Evolutionary conservation across 441 rosid genomes (phyloP).

Genomic region (Capsella rubella): DNA sequence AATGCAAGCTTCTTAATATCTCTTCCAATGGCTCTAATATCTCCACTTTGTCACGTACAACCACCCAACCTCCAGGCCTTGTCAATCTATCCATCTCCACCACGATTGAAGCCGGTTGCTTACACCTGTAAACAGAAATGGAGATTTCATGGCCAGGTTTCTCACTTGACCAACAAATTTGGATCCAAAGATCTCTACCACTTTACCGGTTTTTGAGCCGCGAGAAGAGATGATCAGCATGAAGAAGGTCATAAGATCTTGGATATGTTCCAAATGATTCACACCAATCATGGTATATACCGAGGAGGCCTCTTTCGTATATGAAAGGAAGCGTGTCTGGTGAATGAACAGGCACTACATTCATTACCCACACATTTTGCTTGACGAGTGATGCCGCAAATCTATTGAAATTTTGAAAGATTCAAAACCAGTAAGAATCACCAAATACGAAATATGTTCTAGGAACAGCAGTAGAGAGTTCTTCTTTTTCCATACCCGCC

Average conservation of each 20-base stretch:
- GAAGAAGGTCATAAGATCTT: conserved; percentile 90
- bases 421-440: conserved; percentile 13
- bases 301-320: conserved; percentile 78
- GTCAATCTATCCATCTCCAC: conserved; percentile 89
- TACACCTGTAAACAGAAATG: conserved; percentile 56
- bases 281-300: conserved; percentile 96
- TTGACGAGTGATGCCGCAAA: conserved; percentile 85
- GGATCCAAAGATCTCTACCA: conserved; percentile 10
- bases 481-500: conserved; percentile 72
- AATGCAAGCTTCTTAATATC: conserved; percentile 76
- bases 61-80: conserved; percentile 90
- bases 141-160: not conserved
- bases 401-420: conserved; percentile 46
- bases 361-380: conserved; percentile 91
- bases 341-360: conserved; percentile 85
- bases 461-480: not conserved
- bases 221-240: conserved; percentile 96
- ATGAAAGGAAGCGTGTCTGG: conserved; percentile 91
- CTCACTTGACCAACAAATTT: not conserved
- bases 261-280: conserved; percentile 90
- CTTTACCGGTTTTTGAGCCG: conserved; percentile 85
- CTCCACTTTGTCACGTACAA: conserved; percentile 83
- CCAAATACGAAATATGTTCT: not conserved
- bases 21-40: conserved; percentile 76
- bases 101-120: conserved; percentile 75